Conservation (phyloP, 169 alveolate genomes). For the Amoebophrya sp. region DNA sequence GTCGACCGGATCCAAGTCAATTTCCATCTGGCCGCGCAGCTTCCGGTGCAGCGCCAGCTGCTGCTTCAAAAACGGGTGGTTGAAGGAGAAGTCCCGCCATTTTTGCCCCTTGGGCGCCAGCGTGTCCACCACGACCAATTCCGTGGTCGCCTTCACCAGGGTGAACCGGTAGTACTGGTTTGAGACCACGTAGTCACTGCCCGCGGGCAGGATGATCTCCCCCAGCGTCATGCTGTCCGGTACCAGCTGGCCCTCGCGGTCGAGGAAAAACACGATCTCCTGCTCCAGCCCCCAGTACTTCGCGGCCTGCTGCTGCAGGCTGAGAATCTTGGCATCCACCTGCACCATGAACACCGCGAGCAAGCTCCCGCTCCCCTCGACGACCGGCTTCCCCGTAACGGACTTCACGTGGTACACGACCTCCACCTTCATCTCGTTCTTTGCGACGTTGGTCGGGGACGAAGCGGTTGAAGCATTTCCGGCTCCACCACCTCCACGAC, state of each 20-base stretch:
- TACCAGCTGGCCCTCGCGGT: background rate
- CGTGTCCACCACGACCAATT: background rate
- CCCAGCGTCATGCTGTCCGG: background rate
- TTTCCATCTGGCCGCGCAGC: background rate
- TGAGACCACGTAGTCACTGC: background rate
- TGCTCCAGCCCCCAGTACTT: background rate
- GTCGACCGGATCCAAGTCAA: background rate
- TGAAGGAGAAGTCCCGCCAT: slow-evolving; percentile 13
- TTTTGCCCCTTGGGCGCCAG: slow-evolving; percentile 7
- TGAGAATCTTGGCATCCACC: background rate
- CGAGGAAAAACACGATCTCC: background rate
- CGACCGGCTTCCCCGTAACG: background rate
- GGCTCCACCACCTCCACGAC: too few relatives aligned
- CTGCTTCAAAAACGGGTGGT: background rate
- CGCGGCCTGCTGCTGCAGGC: background rate
- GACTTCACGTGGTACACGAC: background rate
- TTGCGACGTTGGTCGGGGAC: too few relatives aligned
- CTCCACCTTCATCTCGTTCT: background rate
- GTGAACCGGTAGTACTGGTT: background rate
- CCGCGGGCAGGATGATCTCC: background rate
- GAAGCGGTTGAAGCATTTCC: too few relatives aligned
- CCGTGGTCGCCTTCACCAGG: background rate
- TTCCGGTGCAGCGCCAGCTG: background rate
- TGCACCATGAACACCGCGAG: background rate
- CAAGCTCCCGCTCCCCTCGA: background rate